These are phyloP conservation scores for Pleurotus eryngii DNA, from an alignment of 768 basidiomycete species.

Conservation along the genomic window DNA sequence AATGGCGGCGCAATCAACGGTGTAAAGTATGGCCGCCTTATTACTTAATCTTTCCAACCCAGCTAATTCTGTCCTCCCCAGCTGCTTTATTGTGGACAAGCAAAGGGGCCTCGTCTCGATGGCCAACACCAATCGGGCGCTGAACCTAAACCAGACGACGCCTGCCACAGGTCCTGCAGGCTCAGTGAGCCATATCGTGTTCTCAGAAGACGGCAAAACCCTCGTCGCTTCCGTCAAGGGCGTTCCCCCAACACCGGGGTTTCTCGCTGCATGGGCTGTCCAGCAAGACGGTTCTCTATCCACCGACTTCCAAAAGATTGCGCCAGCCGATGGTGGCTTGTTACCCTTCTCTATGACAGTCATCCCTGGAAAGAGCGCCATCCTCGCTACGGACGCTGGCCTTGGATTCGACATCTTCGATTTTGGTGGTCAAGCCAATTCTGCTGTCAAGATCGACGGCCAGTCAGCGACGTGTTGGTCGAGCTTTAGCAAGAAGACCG, in stretches of 20 bases:
- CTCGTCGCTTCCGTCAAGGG: slow-evolving; percentile 50
- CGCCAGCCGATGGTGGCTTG: slow-evolving; percentile 36
- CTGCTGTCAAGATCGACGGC: slow-evolving; percentile 30
- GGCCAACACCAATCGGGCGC: slow-evolving; percentile 37
- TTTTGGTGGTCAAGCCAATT: slow-evolving; percentile 23
- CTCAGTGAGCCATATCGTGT: slow-evolving; percentile 41
- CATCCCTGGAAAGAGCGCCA: slow-evolving; percentile 35
- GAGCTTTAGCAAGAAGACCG: slow-evolving; percentile 35
- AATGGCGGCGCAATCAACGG: slow-evolving; percentile 44
- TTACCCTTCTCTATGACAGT: slow-evolving; percentile 49
- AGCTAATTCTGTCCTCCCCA: slow-evolving; percentile 10
- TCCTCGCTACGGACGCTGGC: slow-evolving; percentile 38
- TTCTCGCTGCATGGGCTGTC: slow-evolving; percentile 50
- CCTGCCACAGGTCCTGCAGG: slow-evolving; percentile 47
- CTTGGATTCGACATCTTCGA: slow-evolving; percentile 38
- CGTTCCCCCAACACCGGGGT: slow-evolving; percentile 42
- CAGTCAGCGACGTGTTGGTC: slow-evolving; percentile 44
- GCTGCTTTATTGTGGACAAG: slow-evolving; percentile 43
- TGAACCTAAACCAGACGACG: slow-evolving; percentile 48
- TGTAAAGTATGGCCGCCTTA: slow-evolving; percentile 27
- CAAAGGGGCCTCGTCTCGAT: slow-evolving; percentile 36
- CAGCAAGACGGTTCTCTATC: slow-evolving; percentile 42
- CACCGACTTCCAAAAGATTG: slow-evolving; percentile 30
- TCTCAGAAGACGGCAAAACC: slow-evolving; percentile 40
- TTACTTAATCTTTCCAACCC: not conserved